Conservation (phyloP, 345 rosid species). For the Eucalyptus rudis region DNA sequence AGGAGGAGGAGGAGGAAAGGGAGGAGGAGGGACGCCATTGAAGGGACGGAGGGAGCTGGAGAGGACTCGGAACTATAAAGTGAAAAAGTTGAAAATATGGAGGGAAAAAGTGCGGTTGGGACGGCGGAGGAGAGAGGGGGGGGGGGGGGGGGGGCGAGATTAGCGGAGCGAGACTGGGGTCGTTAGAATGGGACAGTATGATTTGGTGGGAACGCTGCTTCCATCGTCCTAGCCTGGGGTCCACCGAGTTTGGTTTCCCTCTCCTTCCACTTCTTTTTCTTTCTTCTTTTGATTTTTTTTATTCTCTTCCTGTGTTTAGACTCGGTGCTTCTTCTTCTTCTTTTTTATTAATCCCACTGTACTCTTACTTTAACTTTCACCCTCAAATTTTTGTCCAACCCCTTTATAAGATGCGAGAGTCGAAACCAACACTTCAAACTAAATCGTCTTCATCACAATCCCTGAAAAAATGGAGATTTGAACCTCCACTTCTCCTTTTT, state of each 20-base stretch:
- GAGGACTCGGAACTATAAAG: neutral
- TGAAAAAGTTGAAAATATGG: neutral
- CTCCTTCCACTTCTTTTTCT: neutral
- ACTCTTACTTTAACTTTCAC: rapidly evolving
- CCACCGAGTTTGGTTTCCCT: neutral
- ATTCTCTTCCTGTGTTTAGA: neutral
- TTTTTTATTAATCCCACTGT: rapidly evolving
- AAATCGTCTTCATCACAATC: rapidly evolving
- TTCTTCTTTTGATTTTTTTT: neutral
- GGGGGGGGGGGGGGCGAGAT: neutral
- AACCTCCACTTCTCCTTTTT: rapidly evolving
- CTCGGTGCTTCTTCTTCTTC: neutral
- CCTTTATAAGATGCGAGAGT: rapidly evolving
- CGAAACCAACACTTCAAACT: rapidly evolving
- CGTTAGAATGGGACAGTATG: neutral
- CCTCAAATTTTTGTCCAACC: rapidly evolving
- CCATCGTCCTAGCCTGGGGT: neutral
- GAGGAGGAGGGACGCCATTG: neutral
- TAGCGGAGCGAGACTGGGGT: neutral
- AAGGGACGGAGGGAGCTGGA: neutral
- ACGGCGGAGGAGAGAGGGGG: neutral
- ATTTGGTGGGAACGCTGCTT: neutral
- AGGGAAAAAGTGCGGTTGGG: neutral
- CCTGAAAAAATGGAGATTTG: rapidly evolving
- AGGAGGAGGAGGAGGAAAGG: neutral